Base-by-base conservation (phyloP, 495 filamentous ascomycete genomes). In the Penicillium manginii region DNA sequence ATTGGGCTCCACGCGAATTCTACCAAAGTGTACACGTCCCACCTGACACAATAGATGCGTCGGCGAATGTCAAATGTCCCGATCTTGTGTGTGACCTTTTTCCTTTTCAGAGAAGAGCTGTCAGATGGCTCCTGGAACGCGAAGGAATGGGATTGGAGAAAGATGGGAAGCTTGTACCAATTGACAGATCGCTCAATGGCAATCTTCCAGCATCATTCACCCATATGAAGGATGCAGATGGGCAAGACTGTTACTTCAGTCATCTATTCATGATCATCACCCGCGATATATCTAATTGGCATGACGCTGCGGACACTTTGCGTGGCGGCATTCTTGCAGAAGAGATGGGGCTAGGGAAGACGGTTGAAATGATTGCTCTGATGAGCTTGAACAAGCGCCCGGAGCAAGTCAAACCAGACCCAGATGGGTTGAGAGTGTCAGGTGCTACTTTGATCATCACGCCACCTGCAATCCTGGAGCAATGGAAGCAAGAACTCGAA, bases 261-360 rank as follows among this genome's bases (percentile, higher is more conserved):
- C 79, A 85, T 48, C 66, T 92, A 12, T 84, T 87, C 51, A 84
- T 87, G 59, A 70, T 86, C 11, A 78, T 86, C 10, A 84, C 82
- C 1, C 79, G 74, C 8, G 80, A 88, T 68, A 42, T 79, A 2
- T 71, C 70, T 23, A 45, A 71, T 8, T 86, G 86, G 64, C 53
- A 63, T 26, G 69, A 77, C 39, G 63, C 71, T 9, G 69, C 62
- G 22, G 52, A 69, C 32, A 40, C 70, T 23, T 62, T 86, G 0
- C 76, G 65, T 31, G 87, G 86, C 17, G 88, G 88, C 0, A 84
- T 91, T 29, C 81, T 98, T 19, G 91, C 92, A 0, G 93, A 98
- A 71, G 94, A 98, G 73, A 97, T 97, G 94, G 93, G 93, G 0
- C 76, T 98, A 4, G 94, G 94, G 1, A 98, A 98, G 69, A 97